Base-by-base conservation (phyloP, 371 early-diverging fungal species). In the Mucor circinelloides region DNA sequence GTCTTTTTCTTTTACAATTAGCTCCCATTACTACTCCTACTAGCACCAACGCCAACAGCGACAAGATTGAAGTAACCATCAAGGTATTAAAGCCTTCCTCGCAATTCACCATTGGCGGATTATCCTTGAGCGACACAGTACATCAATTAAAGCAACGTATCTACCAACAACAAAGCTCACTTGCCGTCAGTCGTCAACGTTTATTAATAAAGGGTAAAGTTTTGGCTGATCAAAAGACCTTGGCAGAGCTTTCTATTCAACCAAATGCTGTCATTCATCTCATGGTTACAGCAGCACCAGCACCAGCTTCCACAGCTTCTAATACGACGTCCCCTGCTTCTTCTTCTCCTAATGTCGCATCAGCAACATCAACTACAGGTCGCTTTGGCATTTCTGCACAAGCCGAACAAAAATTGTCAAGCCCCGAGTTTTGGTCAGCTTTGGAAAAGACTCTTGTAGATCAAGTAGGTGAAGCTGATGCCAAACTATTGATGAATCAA, bases 181-280 rank as follows among this genome's bases (percentile, higher is more conserved):
- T 73, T 34, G 67, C 82, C 7, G 73, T 73, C 12, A 67, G 66
- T 8, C 80, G 79, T 28, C 90, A 90, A 60, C 83, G 87, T 23
- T 74, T 90, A 36, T 76, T 90, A 36, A 73, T 89, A 23, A 88
- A 86, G 67, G 90, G 90, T 34, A 90, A 90, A 66, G 85, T 84
- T 12, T 74, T 90, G 55, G 61, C 77, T 8, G 90, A 90, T 62
- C 78, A 69, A 62, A 87, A 88, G 71, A 67, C 71, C 13, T 63
- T 90, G 61, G 66, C 60, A 19, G 89, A 90, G 28, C 84, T 85
- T 59, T 72, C 70, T 15, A 48, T 90, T 30, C 55, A 68, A 7
- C 64, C 83, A 31, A 86, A 76, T 21, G 73, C 81, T 3, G 66
- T 75, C 10, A 63, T 90, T 5, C 86, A 87, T 66, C 73, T 88